Base-by-base conservation (phyloP, 768 basidiomycete genomes). In the Amanita rimosa region DNA sequence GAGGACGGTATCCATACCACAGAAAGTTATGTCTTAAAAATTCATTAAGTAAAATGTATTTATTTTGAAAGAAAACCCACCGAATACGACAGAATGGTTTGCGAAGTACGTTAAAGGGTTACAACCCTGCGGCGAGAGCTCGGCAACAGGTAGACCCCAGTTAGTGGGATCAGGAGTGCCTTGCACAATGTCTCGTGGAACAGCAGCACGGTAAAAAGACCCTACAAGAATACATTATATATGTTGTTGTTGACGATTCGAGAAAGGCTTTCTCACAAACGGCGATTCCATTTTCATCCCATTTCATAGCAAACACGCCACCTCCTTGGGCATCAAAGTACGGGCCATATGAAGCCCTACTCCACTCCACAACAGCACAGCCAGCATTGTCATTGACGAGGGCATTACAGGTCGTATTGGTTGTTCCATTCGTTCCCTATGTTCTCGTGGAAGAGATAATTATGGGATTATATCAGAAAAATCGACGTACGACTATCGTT, bases 261-360 rank as follows among this genome's bases (percentile, higher is more conserved):
- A 7, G 3, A 24, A 46, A 11, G 8, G 1, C 9, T 85, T 61
- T 16, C 87, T 61, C 52, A 89, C 86, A 89, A 53, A 87, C 74
- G 35, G 79, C 75, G 49, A 90, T 87, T 1, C 81, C 79, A 52
- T 70, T 72, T 51, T 79, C 75, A 58, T 91, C 85, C 91, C 91
- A 93, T 56, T 85, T 83, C 85, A 90, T 89, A 1, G 80, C 88
- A 60, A 88, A 92, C 2, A 90, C 80, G 3, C 91, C 91, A 4
- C 91, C 91, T 8, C 83, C 78, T 58, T 78, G 79, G 0, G 73
- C 72, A 52, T 92, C 90, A 59, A 92, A 92, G 46, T 74, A 76
- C 33, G 83, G 80, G 0, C 91, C 91, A 62, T 87, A 93, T 0
- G 90, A 93, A 2, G 84, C 81, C 17, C 73, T 71, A 57, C 87